Conservation (phyloP, 2,329 filamentous ascomycete genomes). For the Plectosphaerella plurivora region DNA sequence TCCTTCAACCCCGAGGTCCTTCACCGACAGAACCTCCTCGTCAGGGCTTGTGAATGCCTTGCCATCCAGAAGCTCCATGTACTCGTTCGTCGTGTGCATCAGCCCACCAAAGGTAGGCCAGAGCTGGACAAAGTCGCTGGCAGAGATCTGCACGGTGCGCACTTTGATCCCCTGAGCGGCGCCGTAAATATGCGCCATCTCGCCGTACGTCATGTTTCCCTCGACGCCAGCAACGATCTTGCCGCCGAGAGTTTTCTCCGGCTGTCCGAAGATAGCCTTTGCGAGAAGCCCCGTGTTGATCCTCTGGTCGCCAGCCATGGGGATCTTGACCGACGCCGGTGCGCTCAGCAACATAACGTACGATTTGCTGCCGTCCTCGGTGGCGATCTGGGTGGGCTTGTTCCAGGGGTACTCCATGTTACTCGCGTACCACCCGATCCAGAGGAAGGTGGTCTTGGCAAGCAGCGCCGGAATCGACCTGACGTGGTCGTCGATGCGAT, state of each 20-base stretch:
- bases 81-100: constrained; percentile 20
- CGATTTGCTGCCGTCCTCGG: constrained; percentile 39
- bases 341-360: constrained; percentile 23
- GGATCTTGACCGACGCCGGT: constrained; percentile 18
- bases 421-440: constrained; percentile 26
- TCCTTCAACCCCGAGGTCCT: constrained; percentile 18
- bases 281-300: constrained; percentile 27
- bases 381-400: constrained; percentile 38
- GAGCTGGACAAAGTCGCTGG: constrained; percentile 20
- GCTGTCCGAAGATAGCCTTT: constrained; percentile 27
- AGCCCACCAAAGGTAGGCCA: constrained; percentile 23
- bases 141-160: constrained; percentile 17
- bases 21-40: constrained; percentile 16
- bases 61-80: constrained; percentile 18
- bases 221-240: constrained; percentile 31
- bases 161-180: constrained; percentile 16
- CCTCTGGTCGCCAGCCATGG: constrained; percentile 22
- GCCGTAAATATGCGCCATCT: constrained; percentile 40
- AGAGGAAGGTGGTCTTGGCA: constrained; percentile 34
- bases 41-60: constrained; percentile 15
- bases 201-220: constrained; percentile 36
- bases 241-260: constrained; percentile 35
- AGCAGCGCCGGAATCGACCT: constrained; percentile 23
- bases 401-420: constrained; percentile 19
- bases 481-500: constrained; percentile 32